phyloP scores from a whole-genome alignment of 257 asterid genomes.

The Plantago ovata region DNA sequence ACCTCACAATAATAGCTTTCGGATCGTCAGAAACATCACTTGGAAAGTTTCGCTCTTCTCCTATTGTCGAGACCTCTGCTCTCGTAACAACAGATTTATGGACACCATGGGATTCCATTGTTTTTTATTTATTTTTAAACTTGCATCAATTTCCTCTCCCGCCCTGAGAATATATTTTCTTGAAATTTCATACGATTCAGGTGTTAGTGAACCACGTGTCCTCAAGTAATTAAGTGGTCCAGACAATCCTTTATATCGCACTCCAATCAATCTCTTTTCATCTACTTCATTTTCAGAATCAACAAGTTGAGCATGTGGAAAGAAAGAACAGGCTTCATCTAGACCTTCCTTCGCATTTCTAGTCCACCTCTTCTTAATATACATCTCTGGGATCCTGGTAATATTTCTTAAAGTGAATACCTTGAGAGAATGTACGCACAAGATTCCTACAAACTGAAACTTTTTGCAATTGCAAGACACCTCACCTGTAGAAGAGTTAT shows the following conservation, averaged over 20 bases:
- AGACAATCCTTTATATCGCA: neutral
- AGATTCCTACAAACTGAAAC: constrained; percentile 5
- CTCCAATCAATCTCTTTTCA: neutral
- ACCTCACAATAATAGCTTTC: neutral
- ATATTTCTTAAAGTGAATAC: neutral
- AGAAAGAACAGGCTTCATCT: neutral
- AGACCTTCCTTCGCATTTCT: neutral
- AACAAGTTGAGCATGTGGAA: neutral
- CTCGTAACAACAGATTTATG: neutral
- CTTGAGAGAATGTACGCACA: constrained; percentile 4
- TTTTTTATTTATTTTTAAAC: neutral
- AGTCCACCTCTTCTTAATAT: constrained; percentile 10
- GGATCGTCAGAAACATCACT: neutral
- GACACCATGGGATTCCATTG: neutral
- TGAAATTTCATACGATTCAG: neutral
- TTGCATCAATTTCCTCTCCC: neutral
- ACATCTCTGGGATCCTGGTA: neutral
- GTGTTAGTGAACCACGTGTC: neutral
- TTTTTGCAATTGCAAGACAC: constrained; percentile 8
- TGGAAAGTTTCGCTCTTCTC: neutral
- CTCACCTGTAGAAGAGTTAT: neutral
- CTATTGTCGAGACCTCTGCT: neutral
- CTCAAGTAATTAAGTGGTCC: neutral
- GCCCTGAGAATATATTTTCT: neutral
- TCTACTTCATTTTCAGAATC: neutral